phyloP scores from a whole-genome alignment of 176 grass and related monocot species.

The Cocos nucifera region DNA sequence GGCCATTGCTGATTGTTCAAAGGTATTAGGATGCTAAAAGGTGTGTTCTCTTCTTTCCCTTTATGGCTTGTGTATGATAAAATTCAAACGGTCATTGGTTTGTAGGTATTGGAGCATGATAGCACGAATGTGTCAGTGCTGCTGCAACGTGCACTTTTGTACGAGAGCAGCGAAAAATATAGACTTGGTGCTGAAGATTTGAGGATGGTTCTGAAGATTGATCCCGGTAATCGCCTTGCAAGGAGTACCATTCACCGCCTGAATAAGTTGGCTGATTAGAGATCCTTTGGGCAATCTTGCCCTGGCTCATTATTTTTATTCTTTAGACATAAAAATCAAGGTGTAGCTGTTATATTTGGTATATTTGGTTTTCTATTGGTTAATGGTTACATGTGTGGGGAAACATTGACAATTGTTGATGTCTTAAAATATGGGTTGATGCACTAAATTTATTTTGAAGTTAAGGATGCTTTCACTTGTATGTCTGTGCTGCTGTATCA shows the following conservation, averaged over 20 bases:
- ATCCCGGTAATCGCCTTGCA: conserved; percentile 79
- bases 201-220: conserved; percentile 96
- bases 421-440: neutral
- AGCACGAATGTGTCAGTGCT: conserved; percentile 65
- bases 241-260: conserved; percentile 91
- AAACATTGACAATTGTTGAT: conserved; percentile 24
- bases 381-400: conserved; percentile 26
- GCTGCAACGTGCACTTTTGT: conserved; percentile 83
- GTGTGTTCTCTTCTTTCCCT: neutral
- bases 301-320: conserved; percentile 18
- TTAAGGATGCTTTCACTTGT: conserved; percentile 37
- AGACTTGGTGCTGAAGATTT: conserved; percentile 87
- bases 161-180: conserved; percentile 95
- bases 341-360: conserved; percentile 16
- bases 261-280: conserved; percentile 95
- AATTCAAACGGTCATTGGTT: neutral
- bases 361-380: conserved; percentile 21
- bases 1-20: conserved; percentile 92
- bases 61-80: neutral
- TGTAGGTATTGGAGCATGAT: conserved; percentile 75
- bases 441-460: neutral
- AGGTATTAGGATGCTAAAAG: conserved; percentile 30
- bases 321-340: conserved; percentile 26
- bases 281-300: conserved; percentile 26
- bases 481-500: conserved; percentile 32